These are phyloP conservation scores for Penicillium sp. DNA, from an alignment of 2,329 filamentous ascomycete species.

Conservation along the genomic window DNA sequence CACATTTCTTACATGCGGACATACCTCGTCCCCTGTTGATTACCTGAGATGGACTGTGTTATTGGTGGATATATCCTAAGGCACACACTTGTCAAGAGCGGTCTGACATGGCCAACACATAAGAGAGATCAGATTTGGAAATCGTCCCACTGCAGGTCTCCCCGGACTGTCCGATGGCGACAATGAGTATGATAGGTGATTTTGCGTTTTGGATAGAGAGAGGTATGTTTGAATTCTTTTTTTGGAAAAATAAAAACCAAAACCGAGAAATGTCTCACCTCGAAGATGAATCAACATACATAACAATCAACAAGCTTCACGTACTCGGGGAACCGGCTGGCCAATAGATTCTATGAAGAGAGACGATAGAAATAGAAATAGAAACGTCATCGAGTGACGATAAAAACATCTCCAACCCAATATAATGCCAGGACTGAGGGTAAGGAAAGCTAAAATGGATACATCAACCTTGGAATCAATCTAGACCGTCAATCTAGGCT, in stretches of 20 bases:
- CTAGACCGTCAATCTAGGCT: background rate
- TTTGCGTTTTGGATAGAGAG: background rate
- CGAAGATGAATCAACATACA: background rate
- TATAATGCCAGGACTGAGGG: background rate
- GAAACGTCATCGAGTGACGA: background rate
- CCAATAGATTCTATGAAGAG: background rate
- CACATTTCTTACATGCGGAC: no score
- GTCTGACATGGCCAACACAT: constrained; percentile 8
- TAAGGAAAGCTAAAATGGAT: background rate
- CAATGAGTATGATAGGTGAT: background rate
- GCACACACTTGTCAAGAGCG: constrained; percentile 2
- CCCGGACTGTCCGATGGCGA: constrained; percentile 3
- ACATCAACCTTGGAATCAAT: background rate
- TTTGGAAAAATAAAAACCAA: background rate
- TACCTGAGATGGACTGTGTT: background rate
- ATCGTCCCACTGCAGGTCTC: constrained; percentile 6
- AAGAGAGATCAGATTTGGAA: constrained; percentile 10
- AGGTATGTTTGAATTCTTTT: background rate
- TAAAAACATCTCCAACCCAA: background rate
- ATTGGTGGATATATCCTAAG: background rate
- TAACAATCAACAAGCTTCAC: background rate
- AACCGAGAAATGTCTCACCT: background rate
- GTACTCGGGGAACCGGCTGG: background rate
- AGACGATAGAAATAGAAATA: background rate
- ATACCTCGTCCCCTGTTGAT: background rate